Evolutionary conservation across 257 asterid species (phyloP).

Genomic region (Scutellaria minor): DNA sequence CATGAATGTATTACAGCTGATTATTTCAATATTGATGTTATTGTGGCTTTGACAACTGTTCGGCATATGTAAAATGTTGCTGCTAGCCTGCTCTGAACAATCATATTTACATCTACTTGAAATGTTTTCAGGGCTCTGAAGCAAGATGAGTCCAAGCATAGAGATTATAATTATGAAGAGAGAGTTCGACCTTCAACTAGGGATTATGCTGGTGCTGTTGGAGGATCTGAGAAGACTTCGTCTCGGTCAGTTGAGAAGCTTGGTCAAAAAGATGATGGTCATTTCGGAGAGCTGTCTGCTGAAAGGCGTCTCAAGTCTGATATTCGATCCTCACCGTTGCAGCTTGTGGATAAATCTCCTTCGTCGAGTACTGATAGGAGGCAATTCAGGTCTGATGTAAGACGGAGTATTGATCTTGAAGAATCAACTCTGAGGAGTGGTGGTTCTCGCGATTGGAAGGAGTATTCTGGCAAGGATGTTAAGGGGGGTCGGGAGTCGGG

Average conservation of each 20-base stretch:
- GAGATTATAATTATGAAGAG: slow-evolving; percentile 81
- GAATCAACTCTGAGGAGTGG: slow-evolving; percentile 78
- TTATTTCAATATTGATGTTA: slow-evolving; percentile 1
- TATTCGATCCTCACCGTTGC: slow-evolving; percentile 64
- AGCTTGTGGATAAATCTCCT: slow-evolving; percentile 73
- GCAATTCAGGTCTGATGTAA: slow-evolving; percentile 65
- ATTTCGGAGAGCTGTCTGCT: slow-evolving; percentile 61
- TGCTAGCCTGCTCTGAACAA: neutral
- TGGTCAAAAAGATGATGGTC: slow-evolving; percentile 66
- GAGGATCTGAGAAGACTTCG: slow-evolving; percentile 60
- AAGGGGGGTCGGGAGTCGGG: slow-evolving; percentile 64
- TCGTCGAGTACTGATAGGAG: slow-evolving; percentile 69
- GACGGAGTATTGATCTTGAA: slow-evolving; percentile 67
- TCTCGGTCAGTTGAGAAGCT: slow-evolving; percentile 70
- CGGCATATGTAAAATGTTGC: neutral
- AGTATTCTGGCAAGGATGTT: slow-evolving; percentile 61
- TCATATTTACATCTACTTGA: slow-evolving; percentile 21
- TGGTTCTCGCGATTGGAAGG: slow-evolving; percentile 71
- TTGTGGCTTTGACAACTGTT: slow-evolving; percentile 15
- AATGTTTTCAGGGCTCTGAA: slow-evolving; percentile 60
- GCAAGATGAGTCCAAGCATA: slow-evolving; percentile 83
- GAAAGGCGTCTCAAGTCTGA: slow-evolving; percentile 80
- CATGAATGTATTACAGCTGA: neutral
- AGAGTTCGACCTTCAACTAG: slow-evolving; percentile 62
- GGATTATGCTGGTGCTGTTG: slow-evolving; percentile 58